phyloP scores from a whole-genome alignment of 2,329 filamentous ascomycete species.

The Gnomoniopsis sp. region DNA sequence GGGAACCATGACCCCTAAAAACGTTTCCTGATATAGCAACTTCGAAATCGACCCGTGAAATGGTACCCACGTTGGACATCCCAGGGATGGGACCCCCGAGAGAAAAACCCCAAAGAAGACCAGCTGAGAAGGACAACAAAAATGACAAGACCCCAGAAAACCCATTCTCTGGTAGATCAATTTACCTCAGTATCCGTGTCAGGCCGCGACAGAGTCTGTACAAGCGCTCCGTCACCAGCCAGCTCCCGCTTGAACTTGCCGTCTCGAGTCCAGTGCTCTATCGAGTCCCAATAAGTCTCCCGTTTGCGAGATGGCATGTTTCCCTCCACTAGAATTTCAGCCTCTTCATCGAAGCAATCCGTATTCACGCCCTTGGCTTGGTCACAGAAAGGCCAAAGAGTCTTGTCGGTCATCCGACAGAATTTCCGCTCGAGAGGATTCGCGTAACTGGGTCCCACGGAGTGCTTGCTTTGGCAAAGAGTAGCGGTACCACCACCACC shows the following conservation, averaged over 20 bases:
- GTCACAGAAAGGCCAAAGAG: conserved; percentile 9
- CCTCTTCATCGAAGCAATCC: conserved; percentile 1
- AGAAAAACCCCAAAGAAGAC: no score
- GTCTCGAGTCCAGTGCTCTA: conserved; percentile 1
- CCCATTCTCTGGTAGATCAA: no score
- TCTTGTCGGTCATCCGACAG: conserved; percentile 9
- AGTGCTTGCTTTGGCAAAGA: conserved; percentile 1
- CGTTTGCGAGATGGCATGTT: neutral
- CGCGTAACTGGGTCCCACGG: conserved; percentile 3
- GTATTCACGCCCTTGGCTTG: neutral
- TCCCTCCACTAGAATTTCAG: neutral
- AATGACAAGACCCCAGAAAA: no score
- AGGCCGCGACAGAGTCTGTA: neutral
- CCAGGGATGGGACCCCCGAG: no score
- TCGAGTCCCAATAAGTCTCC: neutral
- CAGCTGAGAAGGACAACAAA: no score
- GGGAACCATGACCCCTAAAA: no score
- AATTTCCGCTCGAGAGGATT: neutral
- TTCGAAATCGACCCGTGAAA: no score
- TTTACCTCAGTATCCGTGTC: no score
- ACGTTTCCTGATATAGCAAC: no score
- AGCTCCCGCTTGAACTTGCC: neutral
- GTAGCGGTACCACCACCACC: neutral
- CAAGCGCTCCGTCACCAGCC: neutral
- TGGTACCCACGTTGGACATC: no score